Base-by-base conservation (phyloP, 169 alveolate genomes). In the Eimeria maxima region DNA sequence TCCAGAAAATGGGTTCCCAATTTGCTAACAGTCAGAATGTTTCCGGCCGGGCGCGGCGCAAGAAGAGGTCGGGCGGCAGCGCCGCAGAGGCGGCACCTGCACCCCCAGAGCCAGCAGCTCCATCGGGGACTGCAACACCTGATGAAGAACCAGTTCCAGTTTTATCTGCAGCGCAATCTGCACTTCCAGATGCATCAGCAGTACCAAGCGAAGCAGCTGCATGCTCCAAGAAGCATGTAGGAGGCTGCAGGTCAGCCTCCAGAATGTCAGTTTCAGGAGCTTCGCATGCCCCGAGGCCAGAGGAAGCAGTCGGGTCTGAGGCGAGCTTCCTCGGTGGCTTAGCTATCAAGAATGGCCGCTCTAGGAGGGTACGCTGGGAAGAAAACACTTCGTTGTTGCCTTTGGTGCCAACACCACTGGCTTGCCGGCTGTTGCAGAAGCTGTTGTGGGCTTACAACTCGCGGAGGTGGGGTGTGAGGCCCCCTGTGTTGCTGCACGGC, bases 401-500 rank as follows among this genome's bases (percentile, higher is more conserved):
- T 16, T 22, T 84, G 78, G 92, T 84, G 78, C 78, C 60, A 14
- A 84, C 92, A 10, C 92, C 92, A 47, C 60, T 84, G 76, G 92
- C 92, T 7, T 33, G 60, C 60, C 78, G 76, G 38, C 8, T 84
- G 45, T 20, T 84, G 60, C 80, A 84, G 63, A 84, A 84, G 78
- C 80, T 84, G 76, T 33, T 29, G 44, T 84, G 92, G 74, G 92
- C 92, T 14, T 84, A 84, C 57, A 29, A 84, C 63, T 53, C 92
- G 42, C 55, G 76, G 24, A 67, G 92, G 44, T 29, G 92, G 78
- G 92, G 81, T 2, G 86, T 88, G 94, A 44, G 86, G 90, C 96
- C 69, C 86, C 96, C 88, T 29, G 86, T 93, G 42, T 78, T 93
- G 83, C 92, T 93, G 87, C 96, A 93, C 76, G 96, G 96, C 42